Evolutionary conservation across 257 asterid species (phyloP).

Genomic region (Solanum corneliomulleri): DNA sequence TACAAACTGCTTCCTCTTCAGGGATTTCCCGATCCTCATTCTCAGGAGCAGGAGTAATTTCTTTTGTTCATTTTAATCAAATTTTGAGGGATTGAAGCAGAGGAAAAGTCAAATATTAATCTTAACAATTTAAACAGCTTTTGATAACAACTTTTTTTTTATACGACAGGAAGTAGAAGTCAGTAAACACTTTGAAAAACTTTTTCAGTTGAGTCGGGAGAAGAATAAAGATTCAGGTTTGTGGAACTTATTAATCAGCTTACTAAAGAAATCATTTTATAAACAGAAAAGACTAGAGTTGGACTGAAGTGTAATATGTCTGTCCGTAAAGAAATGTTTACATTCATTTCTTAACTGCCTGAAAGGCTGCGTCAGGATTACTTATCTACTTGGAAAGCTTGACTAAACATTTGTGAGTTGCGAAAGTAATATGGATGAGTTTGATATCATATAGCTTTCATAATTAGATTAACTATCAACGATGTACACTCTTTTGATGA

Average conservation of each 20-base stretch:
- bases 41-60: conserved; percentile 46
- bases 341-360: not conserved
- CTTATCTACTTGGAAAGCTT: not conserved
- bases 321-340: not conserved
- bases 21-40: conserved; percentile 85
- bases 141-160: not conserved
- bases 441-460: not conserved
- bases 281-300: not conserved
- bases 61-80: conserved; percentile 20
- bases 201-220: not conserved
- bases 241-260: not conserved
- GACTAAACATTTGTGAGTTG: not conserved
- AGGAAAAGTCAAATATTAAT: not conserved
- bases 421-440: not conserved
- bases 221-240: not conserved
- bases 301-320: not conserved
- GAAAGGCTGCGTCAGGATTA: not conserved
- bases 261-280: not conserved
- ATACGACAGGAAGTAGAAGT: not conserved
- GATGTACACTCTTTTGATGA: not conserved
- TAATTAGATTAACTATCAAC: not conserved
- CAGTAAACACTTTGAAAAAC: not conserved
- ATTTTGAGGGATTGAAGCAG: not conserved
- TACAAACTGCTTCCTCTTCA: conserved; percentile 93
- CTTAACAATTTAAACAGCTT: not conserved